phyloP scores from a whole-genome alignment of 2,329 filamentous ascomycete genomes.

The Chrysoporthe austroafricana region DNA sequence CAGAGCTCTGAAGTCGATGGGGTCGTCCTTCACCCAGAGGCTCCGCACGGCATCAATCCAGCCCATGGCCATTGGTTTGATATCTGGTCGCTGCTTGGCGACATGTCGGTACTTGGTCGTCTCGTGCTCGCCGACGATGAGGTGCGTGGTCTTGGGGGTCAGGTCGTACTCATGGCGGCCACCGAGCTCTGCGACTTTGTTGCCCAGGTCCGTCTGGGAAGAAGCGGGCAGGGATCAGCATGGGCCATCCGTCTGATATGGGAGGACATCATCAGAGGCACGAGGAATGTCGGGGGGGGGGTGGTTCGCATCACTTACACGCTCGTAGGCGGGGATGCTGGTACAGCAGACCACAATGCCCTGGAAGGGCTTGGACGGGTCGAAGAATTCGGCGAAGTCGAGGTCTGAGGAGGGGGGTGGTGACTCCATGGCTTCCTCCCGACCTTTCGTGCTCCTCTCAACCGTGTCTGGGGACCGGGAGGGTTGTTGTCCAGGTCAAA shows the following conservation, averaged over 20 bases:
- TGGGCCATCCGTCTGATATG: slow-evolving; percentile 15
- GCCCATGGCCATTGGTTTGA: slow-evolving; percentile 77
- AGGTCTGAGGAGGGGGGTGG: slow-evolving; percentile 31
- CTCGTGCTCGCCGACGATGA: slow-evolving; percentile 85
- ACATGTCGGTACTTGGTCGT: slow-evolving; percentile 97
- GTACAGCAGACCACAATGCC: slow-evolving; percentile 87
- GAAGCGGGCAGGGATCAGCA: slow-evolving; percentile 4
- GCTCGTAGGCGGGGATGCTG: slow-evolving; percentile 76
- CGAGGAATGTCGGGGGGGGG: slow-evolving; percentile 1
- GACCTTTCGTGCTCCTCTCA: slow-evolving; percentile 8
- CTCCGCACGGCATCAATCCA: slow-evolving; percentile 84
- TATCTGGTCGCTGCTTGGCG: slow-evolving; percentile 83
- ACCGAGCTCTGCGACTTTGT: slow-evolving; percentile 77
- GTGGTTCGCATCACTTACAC: slow-evolving; percentile 56
- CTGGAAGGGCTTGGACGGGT: slow-evolving; percentile 66
- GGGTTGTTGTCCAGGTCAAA: neutral
- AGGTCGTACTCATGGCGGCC: slow-evolving; percentile 87
- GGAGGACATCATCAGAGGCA: slow-evolving; percentile 24
- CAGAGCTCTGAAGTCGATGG: slow-evolving; percentile 72
- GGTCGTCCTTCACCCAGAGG: slow-evolving; percentile 78
- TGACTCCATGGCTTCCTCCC: slow-evolving; percentile 33
- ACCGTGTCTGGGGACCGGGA: slow-evolving; percentile 10
- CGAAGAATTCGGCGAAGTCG: slow-evolving; percentile 42
- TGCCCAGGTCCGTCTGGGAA: slow-evolving; percentile 57
- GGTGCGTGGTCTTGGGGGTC: slow-evolving; percentile 93